Percentiles rank a stretch among this genome's conserved stretches.
Evolutionary conservation across 257 asterid genomes (phyloP).

Genomic region (Jacaranda mimosifolia): DNA sequence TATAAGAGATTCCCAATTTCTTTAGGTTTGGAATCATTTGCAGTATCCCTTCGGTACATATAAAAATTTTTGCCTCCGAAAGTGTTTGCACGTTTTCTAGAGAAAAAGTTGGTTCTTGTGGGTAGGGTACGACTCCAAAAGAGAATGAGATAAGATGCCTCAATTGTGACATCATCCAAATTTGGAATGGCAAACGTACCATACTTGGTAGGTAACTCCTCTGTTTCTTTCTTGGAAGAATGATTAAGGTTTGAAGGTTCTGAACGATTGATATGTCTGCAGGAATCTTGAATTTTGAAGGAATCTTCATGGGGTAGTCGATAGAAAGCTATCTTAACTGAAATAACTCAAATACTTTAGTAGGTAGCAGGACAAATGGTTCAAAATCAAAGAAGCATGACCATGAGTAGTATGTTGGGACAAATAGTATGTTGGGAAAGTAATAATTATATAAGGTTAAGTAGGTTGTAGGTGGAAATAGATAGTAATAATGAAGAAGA

Average conservation of each 20-base stretch:
- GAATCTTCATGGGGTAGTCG: background rate
- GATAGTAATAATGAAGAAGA: no score
- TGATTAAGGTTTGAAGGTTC: slow-evolving; percentile 8
- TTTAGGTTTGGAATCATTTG: background rate
- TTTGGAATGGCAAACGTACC: background rate
- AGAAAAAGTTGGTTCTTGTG: background rate
- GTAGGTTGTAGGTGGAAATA: no score
- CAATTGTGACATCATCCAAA: background rate
- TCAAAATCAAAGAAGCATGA: no score
- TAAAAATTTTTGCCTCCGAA: background rate
- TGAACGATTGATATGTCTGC: background rate
- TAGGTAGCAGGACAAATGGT: background rate
- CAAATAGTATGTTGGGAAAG: no score
- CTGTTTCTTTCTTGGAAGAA: background rate
- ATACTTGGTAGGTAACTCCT: background rate
- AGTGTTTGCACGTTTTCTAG: background rate
- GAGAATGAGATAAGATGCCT: background rate
- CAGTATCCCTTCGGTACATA: background rate
- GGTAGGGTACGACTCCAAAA: background rate
- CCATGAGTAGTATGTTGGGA: no score
- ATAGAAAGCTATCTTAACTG: background rate
- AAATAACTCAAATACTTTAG: background rate
- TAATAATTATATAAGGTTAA: no score
- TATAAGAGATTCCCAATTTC: background rate
- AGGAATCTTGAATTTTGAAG: background rate